phyloP scores from a whole-genome alignment of 1,139 yeast genomes.

The Taphrina populina region DNA sequence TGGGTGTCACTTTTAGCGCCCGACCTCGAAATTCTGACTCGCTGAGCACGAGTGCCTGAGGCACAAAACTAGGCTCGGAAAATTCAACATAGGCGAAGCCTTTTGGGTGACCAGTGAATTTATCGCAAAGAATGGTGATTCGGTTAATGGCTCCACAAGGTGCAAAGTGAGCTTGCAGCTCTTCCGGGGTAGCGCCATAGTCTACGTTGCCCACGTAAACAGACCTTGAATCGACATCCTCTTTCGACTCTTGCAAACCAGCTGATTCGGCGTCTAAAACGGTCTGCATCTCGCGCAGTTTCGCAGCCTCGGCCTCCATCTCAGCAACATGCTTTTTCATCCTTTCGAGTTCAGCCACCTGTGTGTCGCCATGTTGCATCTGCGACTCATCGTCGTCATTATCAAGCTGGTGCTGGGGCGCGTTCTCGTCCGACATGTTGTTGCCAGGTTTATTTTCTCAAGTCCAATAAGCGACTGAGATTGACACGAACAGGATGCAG shows the following conservation, averaged over 20 bases:
- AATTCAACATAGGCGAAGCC: slow-evolving; percentile 86
- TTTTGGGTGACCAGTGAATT: slow-evolving; percentile 73
- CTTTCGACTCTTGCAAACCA: slow-evolving; percentile 52
- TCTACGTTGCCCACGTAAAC: slow-evolving; percentile 88
- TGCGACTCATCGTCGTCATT: slow-evolving; percentile 29
- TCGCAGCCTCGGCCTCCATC: slow-evolving; percentile 58
- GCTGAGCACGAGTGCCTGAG: slow-evolving; percentile 64
- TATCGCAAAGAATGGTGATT: slow-evolving; percentile 74
- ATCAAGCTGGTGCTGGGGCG: slow-evolving; percentile 14
- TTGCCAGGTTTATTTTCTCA: too few relatives aligned
- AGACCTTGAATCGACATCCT: slow-evolving; percentile 71
- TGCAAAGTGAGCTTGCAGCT: slow-evolving; percentile 73
- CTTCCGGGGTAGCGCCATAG: slow-evolving; percentile 74
- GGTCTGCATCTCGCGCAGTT: slow-evolving; percentile 55
- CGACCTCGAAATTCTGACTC: slow-evolving; percentile 68
- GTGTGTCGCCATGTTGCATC: not conserved
- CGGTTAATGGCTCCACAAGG: slow-evolving; percentile 75
- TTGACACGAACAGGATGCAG: too few relatives aligned
- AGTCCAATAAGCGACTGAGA: too few relatives aligned
- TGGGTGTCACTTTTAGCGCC: slow-evolving; percentile 66
- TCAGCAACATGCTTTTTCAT: slow-evolving; percentile 47
- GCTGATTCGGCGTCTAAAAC: slow-evolving; percentile 52
- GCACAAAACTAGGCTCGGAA: slow-evolving; percentile 60
- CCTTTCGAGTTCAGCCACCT: slow-evolving; percentile 31
- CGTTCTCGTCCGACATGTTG: slow-evolving; percentile 22